Evolutionary conservation across 1,139 yeast genomes (phyloP).

Genomic region (Diutina sp.): DNA sequence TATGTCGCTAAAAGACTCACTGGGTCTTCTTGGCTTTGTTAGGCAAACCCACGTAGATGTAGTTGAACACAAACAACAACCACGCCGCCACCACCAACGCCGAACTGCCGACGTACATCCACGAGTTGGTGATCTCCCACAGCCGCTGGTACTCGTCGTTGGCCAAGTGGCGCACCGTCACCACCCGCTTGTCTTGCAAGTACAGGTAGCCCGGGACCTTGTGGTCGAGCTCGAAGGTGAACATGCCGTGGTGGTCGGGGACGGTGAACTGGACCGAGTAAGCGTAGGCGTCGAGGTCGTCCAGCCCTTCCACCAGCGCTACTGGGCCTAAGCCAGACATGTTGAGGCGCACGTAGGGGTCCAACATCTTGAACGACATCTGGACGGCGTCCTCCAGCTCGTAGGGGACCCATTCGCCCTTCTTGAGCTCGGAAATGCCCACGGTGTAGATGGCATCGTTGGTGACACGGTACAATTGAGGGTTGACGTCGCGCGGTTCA

Average conservation of each 20-base stretch:
- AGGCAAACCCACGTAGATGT: conserved; percentile 30
- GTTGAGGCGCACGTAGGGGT: conserved; percentile 82
- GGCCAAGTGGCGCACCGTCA: conserved; percentile 87
- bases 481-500: conserved; percentile 20
- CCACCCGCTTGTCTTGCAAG: conserved; percentile 52
- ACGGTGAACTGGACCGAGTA: conserved; percentile 42
- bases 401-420: conserved; percentile 62
- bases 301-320: conserved; percentile 29
- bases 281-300: conserved; percentile 25
- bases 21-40: background rate
- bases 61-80: conserved; percentile 60
- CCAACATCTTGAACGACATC: conserved; percentile 79
- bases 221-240: conserved; percentile 74
- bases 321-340: conserved; percentile 32
- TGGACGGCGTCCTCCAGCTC: conserved; percentile 48
- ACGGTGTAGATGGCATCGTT: conserved; percentile 57
- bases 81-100: conserved; percentile 60
- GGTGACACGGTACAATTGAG: conserved; percentile 52
- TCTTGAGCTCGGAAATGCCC: conserved; percentile 51
- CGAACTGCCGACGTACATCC: conserved; percentile 84
- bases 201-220: conserved; percentile 68
- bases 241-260: conserved; percentile 97
- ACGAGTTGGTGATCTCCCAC: conserved; percentile 86
- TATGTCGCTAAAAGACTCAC: background rate
- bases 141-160: conserved; percentile 92